Base-by-base conservation (phyloP, 768 basidiomycete genomes). In the Hygrophoropsis aurantiaca region DNA sequence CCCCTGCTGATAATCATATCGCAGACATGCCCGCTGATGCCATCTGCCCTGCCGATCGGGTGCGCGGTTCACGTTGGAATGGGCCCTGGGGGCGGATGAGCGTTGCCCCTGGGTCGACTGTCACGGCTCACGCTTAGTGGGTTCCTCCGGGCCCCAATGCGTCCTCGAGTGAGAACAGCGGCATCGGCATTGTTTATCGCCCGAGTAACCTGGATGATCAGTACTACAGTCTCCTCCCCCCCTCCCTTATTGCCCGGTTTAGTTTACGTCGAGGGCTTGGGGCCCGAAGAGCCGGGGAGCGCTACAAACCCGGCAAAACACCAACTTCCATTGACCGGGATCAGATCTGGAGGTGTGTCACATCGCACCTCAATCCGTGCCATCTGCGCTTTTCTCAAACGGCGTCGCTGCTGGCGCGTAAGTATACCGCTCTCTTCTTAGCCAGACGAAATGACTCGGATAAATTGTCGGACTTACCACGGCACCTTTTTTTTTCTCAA, bases 321-420 rank as follows among this genome's bases (percentile, higher is more conserved):
- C 52, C 66, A 80, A 15, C 80, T 85, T 5, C 80, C 85, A 5
- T 77, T 98, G 9, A 69, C 64, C n/a, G 90, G 84, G 0, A 77
- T 97, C 26, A 90, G n/a, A 79, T 97, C 38, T 73, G 93, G 41
- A 52, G 61, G 64, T 64, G 75, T 80, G 89, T 89, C 56, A 47
- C 80, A n/a, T n/a, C n/a, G n/a, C n/a, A n/a, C n/a, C n/a, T n/a
- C n/a, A n/a, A n/a, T n/a, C n/a, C 45, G 21, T 49, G 18, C 46
- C 55, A 13, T 19, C 42, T 36, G 20, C 40, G 1, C 13, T 54
- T 15, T 8, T 42, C 23, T 7, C 16, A 44, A 33, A 16, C 56
- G 93, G 90, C 45, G 74, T 98, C 47, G 87, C 87, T 1, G 85
- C 87, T 0, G 90, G 88, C 13, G 91, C 94, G 55, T 90, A n/a